Conservation (phyloP, 2,329 filamentous ascomycete genomes). For the Calonectria leucothoes region DNA sequence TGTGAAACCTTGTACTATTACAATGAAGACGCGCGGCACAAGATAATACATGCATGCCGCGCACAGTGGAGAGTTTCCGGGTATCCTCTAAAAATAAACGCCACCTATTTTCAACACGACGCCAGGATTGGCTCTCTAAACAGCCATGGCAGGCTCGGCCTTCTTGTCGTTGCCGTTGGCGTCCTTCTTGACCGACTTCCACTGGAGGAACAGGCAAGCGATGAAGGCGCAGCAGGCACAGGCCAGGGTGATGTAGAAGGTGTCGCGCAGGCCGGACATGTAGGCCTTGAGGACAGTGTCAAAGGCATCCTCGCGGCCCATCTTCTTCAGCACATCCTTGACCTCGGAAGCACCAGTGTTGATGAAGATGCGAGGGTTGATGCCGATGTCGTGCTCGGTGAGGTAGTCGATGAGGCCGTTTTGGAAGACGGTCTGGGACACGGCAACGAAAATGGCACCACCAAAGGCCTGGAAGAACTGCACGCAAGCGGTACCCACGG, state of each 20-base stretch:
- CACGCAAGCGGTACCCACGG: slow-evolving; percentile 62
- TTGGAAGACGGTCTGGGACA: slow-evolving; percentile 75
- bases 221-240: slow-evolving; percentile 60
- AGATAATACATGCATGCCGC: too few species aligned
- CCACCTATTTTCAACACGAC: slow-evolving; percentile 20
- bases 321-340: slow-evolving; percentile 53
- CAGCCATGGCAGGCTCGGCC: slow-evolving; percentile 39
- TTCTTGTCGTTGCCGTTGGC: slow-evolving; percentile 42
- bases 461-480: slow-evolving; percentile 75
- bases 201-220: slow-evolving; percentile 56
- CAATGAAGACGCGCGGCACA: background rate
- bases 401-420: slow-evolving; percentile 70
- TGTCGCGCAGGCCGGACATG: slow-evolving; percentile 60
- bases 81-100: slow-evolving; percentile 42
- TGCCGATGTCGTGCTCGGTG: slow-evolving; percentile 51
- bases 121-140: slow-evolving; percentile 19
- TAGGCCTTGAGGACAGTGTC: slow-evolving; percentile 60
- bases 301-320: slow-evolving; percentile 55
- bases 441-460: slow-evolving; percentile 73
- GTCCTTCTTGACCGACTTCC: slow-evolving; percentile 65
- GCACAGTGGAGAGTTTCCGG: slow-evolving; percentile 38
- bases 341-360: slow-evolving; percentile 65
- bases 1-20: slow-evolving; percentile 15
- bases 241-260: slow-evolving; percentile 64
- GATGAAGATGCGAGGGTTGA: slow-evolving; percentile 62